Conservation (phyloP, 306 rosid genomes). For the Acmispon strigosus region DNA sequence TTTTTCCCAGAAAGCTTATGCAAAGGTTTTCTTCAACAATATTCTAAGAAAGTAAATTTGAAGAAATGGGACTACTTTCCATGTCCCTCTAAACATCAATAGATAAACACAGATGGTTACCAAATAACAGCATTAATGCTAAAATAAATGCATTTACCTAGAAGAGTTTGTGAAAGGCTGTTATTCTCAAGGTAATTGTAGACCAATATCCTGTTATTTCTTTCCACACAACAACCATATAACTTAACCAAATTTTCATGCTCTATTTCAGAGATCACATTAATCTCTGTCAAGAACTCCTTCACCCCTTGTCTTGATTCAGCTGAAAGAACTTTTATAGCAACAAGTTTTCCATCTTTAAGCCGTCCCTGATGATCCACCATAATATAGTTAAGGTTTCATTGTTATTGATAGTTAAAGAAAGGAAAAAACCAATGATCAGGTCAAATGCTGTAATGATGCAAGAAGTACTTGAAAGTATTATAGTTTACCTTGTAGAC, state of each 20-base stretch:
- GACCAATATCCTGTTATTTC: constrained; percentile 66
- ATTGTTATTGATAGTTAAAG: constrained; percentile 6
- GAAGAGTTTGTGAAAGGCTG: constrained; percentile 77
- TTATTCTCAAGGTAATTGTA: constrained; percentile 95
- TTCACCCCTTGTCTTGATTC: constrained; percentile 87
- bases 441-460: not conserved
- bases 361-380: constrained; percentile 65
- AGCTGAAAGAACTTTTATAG: constrained; percentile 88
- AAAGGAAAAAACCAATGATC: constrained; percentile 1
- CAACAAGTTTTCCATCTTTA: constrained; percentile 76
- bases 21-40: not conserved
- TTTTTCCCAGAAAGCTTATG: not conserved
- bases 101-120: not conserved
- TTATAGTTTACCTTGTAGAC: constrained; percentile 66
- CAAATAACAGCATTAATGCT: not conserved
- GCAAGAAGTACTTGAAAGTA: constrained; percentile 9
- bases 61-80: not conserved
- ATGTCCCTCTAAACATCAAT: not conserved
- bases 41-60: not conserved
- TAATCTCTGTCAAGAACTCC: constrained; percentile 94
- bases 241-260: constrained; percentile 88
- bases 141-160: constrained; percentile 48
- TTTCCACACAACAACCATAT: constrained; percentile 86
- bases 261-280: constrained; percentile 72
- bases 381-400: constrained; percentile 10